Evolutionary conservation across 441 rosid species (phyloP).

Genomic region (Mallotus repandus): DNA sequence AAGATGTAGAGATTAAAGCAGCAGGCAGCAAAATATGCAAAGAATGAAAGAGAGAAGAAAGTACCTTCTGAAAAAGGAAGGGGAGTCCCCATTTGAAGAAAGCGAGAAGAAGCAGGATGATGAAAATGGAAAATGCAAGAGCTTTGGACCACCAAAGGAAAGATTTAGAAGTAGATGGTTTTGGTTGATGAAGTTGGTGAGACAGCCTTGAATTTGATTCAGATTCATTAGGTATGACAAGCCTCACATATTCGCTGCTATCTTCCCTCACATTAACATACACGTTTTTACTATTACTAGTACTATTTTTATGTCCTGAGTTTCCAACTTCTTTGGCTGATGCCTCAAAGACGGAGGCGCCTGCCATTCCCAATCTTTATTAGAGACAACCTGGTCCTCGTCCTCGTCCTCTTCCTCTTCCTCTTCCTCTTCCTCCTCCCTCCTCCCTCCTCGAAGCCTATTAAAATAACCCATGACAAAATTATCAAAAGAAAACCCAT

Average conservation of each 20-base stretch:
- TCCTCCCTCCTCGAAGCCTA: too few species aligned
- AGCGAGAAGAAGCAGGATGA: conserved; percentile 34
- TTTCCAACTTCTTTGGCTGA: too few species aligned
- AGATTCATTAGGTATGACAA: conserved; percentile 53
- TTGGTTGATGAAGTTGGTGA: conserved; percentile 29
- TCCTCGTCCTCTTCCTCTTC: too few species aligned
- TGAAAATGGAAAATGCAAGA: conserved; percentile 31
- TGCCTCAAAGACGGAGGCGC: too few species aligned
- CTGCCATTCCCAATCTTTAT: too few species aligned
- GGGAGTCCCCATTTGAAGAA: conserved; percentile 84
- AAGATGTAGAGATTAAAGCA: too few species aligned
- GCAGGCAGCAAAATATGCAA: background rate
- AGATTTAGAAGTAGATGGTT: conserved; percentile 20
- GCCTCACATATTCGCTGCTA: conserved; percentile 56
- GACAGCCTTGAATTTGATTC: conserved; percentile 21
- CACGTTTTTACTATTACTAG: too few species aligned
- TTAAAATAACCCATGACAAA: too few species aligned
- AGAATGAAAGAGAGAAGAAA: background rate
- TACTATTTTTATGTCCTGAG: too few species aligned
- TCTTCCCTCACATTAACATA: conserved; percentile 36
- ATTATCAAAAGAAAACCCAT: too few species aligned
- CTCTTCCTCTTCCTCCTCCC: too few species aligned
- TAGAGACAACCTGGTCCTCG: too few species aligned
- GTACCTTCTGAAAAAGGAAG: conserved; percentile 69
- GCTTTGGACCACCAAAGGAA: conserved; percentile 66